phyloP scores from a whole-genome alignment of 495 filamentous ascomycete species.

The Aspergillus egyptiacus region DNA sequence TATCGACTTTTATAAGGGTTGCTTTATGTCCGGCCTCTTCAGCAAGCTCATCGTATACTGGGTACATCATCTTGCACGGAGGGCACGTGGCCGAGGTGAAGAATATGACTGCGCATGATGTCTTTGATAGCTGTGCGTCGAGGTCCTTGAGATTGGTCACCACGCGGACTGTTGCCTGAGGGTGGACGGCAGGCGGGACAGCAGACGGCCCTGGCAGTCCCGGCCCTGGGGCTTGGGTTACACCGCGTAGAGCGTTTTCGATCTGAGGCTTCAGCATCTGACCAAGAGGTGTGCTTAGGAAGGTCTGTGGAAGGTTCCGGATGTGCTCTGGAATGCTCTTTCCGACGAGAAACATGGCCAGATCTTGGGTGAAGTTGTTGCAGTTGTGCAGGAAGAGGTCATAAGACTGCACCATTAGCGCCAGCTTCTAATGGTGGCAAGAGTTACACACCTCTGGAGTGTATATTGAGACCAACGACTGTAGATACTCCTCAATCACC shows the following conservation, averaged over 20 bases:
- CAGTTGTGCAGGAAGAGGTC: conserved; percentile 90
- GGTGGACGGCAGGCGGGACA: too few relatives aligned
- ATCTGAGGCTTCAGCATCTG: conserved; percentile 83
- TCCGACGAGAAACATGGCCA: conserved; percentile 85
- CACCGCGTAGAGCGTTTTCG: conserved; percentile 63
- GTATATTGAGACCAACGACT: conserved; percentile 75
- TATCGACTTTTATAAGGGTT: conserved; percentile 79
- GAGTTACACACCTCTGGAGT: conserved; percentile 58
- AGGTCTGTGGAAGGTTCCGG: conserved; percentile 75
- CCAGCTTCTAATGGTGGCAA: background rate
- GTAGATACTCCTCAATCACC: conserved; percentile 82
- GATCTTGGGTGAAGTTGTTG: conserved; percentile 97
- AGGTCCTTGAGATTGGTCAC: conserved; percentile 53
- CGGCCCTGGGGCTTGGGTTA: conserved; percentile 50
- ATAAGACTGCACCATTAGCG: conserved; percentile 56
- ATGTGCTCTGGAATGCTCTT: conserved; percentile 85
- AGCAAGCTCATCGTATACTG: conserved; percentile 75
- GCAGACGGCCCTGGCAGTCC: background rate
- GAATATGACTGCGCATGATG: conserved; percentile 76
- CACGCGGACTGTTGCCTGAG: conserved; percentile 37
- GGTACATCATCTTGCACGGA: conserved; percentile 80
- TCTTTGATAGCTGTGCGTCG: conserved; percentile 50
- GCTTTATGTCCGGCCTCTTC: conserved; percentile 63
- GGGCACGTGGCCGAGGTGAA: conserved; percentile 86
- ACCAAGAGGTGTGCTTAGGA: conserved; percentile 85